These are phyloP conservation scores for Aspergillus aculeatinus DNA, from an alignment of 2,329 filamentous ascomycete genomes.

Conservation along the genomic window DNA sequence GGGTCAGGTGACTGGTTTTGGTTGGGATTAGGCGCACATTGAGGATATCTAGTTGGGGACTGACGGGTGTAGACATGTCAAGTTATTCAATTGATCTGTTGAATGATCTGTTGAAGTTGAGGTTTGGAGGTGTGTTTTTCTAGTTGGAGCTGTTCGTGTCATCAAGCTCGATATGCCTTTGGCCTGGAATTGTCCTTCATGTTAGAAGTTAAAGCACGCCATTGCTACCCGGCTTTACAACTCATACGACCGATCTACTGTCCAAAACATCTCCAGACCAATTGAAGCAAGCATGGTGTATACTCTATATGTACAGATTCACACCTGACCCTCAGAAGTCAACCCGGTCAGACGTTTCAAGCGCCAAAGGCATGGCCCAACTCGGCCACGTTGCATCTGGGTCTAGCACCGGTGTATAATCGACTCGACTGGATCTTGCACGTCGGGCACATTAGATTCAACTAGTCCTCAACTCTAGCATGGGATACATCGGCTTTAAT, in stretches of 20 bases:
- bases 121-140: too few relatives aligned
- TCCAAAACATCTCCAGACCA: not conserved
- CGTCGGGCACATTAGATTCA: constrained; percentile 2
- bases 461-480: constrained; percentile 13
- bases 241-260: not conserved
- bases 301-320: constrained; percentile 33
- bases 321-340: constrained; percentile 11
- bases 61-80: too few relatives aligned
- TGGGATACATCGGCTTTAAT: constrained; percentile 26
- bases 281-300: constrained; percentile 18
- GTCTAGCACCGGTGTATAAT: not conserved
- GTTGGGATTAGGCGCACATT: too few relatives aligned
- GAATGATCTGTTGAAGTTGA: too few relatives aligned
- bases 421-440: not conserved
- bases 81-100: too few relatives aligned
- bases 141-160: too few relatives aligned
- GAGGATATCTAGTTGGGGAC: too few relatives aligned
- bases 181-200: too few relatives aligned
- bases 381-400: not conserved
- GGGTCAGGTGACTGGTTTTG: constrained; percentile 8
- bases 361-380: not conserved
- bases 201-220: too few relatives aligned
- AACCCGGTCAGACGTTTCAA: not conserved
- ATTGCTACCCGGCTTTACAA: too few relatives aligned
- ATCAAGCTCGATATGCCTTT: too few relatives aligned